Evolutionary conservation across 208 protist genomes (phyloP), one percentile per base, ranked within the genome.

Genomic region (Dictyostelium gargantuum): DNA sequence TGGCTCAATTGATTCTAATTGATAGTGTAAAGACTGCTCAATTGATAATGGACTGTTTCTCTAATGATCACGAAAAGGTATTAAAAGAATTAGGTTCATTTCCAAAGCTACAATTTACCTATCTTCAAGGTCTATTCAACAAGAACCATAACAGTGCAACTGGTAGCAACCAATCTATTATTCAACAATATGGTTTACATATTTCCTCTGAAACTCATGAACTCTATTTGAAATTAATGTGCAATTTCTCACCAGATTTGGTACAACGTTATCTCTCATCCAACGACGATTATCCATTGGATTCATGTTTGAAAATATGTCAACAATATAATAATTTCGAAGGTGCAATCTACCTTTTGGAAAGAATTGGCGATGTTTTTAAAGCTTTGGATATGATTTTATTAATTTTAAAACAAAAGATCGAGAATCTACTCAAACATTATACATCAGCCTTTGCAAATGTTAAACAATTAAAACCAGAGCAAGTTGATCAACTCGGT

Each of bases 251-350:
- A 52, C 74, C 85, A 35, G n/a, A 81, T 21, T 19, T 13, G 3
- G 85, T 92, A 8, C 54, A 58, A 29, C 80, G 29, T 38, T 92
- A 92, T 44, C 42, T 92, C 1, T 29, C 38, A 2, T 68, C 61
- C 9, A 58, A 92, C n/a, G 85, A 92, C 66, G 50, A 92, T 26
- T 92, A 92, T 84, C 85, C 77, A 82, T 77, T 92, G 10, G 85
- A 92, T 66, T 17, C 35, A 15, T 92, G 85, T 74, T 42, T 92
- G 40, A 82, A 82, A n/a, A 82, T 92, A 50, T 92, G 85, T 84
- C 85, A 92, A 84, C 85, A 92, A 84, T 92, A 56, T 66, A 82
- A 92, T 61, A 92, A 85, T 35, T 68, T 84, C 19, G 85, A 92
- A 61, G 85, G 77, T 85, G 32, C 85, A 35, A 84, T 68, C 19